A percentile compares a stretch with the other conserved stretches of the same genome.
These are phyloP conservation scores for Pseudomonodictys pantanalensis DNA, from an alignment of 495 filamentous ascomycete genomes.

Conservation along the genomic window DNA sequence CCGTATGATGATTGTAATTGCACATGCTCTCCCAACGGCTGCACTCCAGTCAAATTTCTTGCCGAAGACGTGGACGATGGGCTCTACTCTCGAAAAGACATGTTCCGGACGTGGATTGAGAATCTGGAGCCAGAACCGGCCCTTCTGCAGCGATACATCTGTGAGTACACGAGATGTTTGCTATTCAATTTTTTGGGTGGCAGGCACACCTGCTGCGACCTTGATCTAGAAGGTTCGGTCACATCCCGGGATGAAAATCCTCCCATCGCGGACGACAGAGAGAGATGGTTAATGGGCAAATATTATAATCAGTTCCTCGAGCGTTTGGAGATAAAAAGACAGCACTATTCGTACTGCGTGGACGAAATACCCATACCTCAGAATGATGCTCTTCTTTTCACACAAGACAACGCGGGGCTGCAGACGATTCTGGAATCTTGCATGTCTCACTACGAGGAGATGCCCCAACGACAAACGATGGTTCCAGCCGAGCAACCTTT, in stretches of 20 bases:
- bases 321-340: not conserved
- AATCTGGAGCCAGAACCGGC: not conserved
- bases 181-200: constrained; percentile 4
- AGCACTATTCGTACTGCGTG: not conserved
- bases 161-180: constrained; percentile 6
- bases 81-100: not conserved
- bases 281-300: too few species aligned
- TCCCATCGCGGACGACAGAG: too few species aligned
- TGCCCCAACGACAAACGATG: constrained; percentile 4
- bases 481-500: constrained; percentile 12
- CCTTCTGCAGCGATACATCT: not conserved
- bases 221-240: not conserved
- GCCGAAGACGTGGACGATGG: not conserved
- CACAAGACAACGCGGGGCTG: not conserved
- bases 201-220: not conserved
- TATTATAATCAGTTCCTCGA: too few species aligned
- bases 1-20: constrained; percentile 13
- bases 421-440: not conserved
- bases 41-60: constrained; percentile 1
- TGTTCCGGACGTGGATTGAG: not conserved
- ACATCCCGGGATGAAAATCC: not conserved
- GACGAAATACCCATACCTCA: not conserved
- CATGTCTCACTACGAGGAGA: constrained; percentile 10
- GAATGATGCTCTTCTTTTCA: not conserved
- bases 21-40: constrained; percentile 5